Conservation (phyloP, 495 filamentous ascomycete genomes). For the Paragyromitra xinjiangensis region DNA sequence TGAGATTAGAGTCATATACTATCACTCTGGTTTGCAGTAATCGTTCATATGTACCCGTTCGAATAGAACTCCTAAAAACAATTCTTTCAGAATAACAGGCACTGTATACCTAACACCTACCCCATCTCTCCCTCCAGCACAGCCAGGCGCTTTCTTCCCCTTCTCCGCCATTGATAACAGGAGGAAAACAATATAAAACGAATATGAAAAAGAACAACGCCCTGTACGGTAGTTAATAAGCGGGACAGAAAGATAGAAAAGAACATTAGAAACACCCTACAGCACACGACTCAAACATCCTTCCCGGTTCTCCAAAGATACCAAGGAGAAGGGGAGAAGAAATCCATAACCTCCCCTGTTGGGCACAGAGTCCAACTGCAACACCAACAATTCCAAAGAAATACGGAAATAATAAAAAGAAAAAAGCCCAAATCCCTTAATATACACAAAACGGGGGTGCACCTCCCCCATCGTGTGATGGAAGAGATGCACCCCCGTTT, state of each 20-base stretch:
- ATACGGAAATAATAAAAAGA: slow-evolving; percentile 27
- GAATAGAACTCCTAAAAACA: not conserved
- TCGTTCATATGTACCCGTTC: not conserved
- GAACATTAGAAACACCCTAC: slow-evolving; percentile 7
- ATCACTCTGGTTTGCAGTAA: slow-evolving; percentile 20
- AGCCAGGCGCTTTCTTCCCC: not conserved
- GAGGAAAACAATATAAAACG: not conserved
- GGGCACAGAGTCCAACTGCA: not conserved
- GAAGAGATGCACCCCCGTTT: slow-evolving; percentile 47
- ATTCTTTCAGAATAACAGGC: not conserved
- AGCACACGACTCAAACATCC: not conserved
- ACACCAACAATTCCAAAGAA: slow-evolving; percentile 19
- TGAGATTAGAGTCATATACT: slow-evolving; percentile 13
- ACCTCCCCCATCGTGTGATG: slow-evolving; percentile 38
- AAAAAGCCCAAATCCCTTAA: slow-evolving; percentile 41
- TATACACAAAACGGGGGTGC: slow-evolving; percentile 53
- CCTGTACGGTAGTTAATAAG: slow-evolving; percentile 8
- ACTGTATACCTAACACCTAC: not conserved
- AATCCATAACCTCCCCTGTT: not conserved
- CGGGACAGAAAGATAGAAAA: not conserved
- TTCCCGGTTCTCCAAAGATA: not conserved
- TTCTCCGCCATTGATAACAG: not conserved
- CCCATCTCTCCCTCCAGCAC: not conserved
- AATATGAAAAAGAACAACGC: slow-evolving; percentile 1
- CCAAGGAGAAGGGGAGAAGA: not conserved